Conservation (phyloP, 768 basidiomycete genomes). For the Vishniacozyma victoriae region DNA sequence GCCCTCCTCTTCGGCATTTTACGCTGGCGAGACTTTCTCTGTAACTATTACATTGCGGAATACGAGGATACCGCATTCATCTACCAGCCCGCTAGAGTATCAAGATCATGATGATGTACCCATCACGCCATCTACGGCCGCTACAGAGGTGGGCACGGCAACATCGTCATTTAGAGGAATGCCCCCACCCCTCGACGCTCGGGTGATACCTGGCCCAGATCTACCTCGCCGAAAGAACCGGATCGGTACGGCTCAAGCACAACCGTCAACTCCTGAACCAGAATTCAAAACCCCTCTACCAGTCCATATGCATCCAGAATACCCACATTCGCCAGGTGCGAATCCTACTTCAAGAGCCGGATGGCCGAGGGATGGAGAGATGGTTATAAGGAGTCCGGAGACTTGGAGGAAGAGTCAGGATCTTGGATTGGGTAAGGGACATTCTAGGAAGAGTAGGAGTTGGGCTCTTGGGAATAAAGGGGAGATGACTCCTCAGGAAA, state of each 20-base stretch:
- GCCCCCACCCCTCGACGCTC: neutral
- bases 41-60: slow-evolving; percentile 85
- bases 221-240: neutral
- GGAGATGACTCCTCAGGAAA: slow-evolving; percentile 39
- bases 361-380: slow-evolving; percentile 16
- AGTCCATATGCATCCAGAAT: slow-evolving; percentile 2
- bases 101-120: neutral
- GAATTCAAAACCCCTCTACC: slow-evolving; percentile 9
- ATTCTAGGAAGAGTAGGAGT: slow-evolving; percentile 24
- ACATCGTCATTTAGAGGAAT: neutral
- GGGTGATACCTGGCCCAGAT: no score
- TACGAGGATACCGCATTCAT: slow-evolving; percentile 49
- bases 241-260: slow-evolving; percentile 25
- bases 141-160: slow-evolving; percentile 1
- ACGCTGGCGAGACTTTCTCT: slow-evolving; percentile 81
- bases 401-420: slow-evolving; percentile 13
- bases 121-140: neutral
- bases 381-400: slow-evolving; percentile 30
- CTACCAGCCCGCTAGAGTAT: neutral
- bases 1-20: slow-evolving; percentile 82
- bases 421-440: slow-evolving; percentile 7
- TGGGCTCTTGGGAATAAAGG: slow-evolving; percentile 27
- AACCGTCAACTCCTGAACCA: slow-evolving; percentile 13
- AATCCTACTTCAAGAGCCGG: slow-evolving; percentile 26
- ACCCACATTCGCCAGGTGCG: slow-evolving; percentile 26